These are phyloP conservation scores for Gossypium turneri DNA, from an alignment of 345 rosid genomes.

Conservation along the genomic window DNA sequence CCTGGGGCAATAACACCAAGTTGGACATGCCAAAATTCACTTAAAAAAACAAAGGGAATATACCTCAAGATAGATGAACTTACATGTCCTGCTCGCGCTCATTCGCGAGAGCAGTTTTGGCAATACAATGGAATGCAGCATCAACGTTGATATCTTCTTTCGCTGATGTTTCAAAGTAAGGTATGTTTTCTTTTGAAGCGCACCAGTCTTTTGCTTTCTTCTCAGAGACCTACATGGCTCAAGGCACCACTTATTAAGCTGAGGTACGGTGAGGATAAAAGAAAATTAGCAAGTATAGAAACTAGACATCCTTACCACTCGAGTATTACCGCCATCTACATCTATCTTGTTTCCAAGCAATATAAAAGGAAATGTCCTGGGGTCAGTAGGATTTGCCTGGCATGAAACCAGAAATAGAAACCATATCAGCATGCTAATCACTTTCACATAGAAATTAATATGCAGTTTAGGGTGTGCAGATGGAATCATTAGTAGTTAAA, in stretches of 20 bases:
- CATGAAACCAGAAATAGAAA: conserved; percentile 13
- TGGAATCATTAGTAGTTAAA: no score
- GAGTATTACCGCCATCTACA: conserved; percentile 95
- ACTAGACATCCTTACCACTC: conserved; percentile 62
- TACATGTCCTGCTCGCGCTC: conserved; percentile 90
- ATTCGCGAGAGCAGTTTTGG: conserved; percentile 77
- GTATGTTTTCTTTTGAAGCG: conserved; percentile 75
- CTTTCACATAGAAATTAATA: neutral
- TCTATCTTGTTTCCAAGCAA: conserved; percentile 97
- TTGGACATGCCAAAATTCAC: neutral
- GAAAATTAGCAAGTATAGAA: neutral
- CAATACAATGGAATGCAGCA: conserved; percentile 70
- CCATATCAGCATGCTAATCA: conserved; percentile 14
- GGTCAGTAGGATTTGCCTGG: conserved; percentile 85
- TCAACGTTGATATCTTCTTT: conserved; percentile 93
- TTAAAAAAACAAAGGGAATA: neutral
- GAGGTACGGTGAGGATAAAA: neutral
- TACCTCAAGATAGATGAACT: conserved; percentile 23
- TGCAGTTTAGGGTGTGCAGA: no score
- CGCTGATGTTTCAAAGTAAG: conserved; percentile 93
- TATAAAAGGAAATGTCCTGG: conserved; percentile 73
- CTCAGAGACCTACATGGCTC: conserved; percentile 67
- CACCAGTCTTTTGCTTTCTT: conserved; percentile 99
- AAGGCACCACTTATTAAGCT: neutral
- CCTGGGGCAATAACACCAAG: conserved; percentile 68